phyloP scores from a whole-genome alignment of 2,329 filamentous ascomycete species.

The Botrytis elliptica region DNA sequence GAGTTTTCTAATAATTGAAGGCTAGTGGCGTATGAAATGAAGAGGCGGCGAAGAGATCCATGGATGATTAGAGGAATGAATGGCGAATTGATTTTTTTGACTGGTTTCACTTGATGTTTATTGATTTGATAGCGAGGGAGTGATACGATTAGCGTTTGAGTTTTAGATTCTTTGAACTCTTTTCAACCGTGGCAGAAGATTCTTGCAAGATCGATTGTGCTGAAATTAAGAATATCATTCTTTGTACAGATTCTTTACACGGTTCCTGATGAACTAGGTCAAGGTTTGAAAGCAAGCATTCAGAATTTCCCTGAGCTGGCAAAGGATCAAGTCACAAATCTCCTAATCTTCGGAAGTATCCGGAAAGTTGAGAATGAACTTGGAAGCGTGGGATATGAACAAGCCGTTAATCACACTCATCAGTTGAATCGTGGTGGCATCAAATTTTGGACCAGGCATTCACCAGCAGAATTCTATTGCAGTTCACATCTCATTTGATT shows the following conservation, averaged over 20 bases:
- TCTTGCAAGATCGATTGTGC: not conserved
- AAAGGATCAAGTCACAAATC: not conserved
- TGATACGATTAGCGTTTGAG: rapidly evolving
- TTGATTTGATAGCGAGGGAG: not conserved
- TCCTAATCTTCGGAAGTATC: not conserved
- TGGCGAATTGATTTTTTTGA: not conserved
- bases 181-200: too few species aligned
- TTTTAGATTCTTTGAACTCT: not conserved
- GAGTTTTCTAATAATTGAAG: not conserved
- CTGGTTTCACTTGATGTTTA: not conserved
- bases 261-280: too few species aligned
- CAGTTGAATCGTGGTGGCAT: not conserved
- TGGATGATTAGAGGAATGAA: not conserved
- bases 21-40: not conserved
- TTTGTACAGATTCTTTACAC: too few species aligned
- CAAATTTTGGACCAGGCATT: too few species aligned
- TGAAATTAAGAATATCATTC: not conserved
- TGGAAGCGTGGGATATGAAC: not conserved
- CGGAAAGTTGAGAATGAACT: not conserved
- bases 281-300: not conserved
- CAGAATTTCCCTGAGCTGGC: too few species aligned
- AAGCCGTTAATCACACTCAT: not conserved
- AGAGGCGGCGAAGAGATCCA: not conserved
- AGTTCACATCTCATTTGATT: not conserved
- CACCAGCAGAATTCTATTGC: not conserved